Evolutionary conservation across 129 eudicot species (phyloP), one percentile per base, ranked within the genome.

Genomic region (Flaveria trinervia): DNA sequence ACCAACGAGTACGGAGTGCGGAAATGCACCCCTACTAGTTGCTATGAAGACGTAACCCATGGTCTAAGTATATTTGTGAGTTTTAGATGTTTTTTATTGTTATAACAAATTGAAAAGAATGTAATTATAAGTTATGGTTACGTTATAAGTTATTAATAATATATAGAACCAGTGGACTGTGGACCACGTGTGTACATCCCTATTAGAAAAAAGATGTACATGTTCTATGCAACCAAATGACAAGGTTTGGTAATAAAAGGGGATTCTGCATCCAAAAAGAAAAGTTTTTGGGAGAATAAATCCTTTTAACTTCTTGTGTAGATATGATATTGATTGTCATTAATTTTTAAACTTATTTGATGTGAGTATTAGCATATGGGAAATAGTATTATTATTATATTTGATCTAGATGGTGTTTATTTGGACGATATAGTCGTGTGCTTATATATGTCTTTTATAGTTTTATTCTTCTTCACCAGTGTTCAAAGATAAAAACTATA

Each of bases 251-350:
- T 79, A 62, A 62, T 22, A 36, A 36, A 46, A 3, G 12, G 39
- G 72, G 82, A 48, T 60, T 20, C 61, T 71, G 33, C 70, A 71
- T 70, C 64, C 65, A 60, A 70, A 30, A 17, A 44, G 45, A 28
- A 77, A 57, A 62, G 77, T 62, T 79, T 65, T 33, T 52, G 51
- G 73, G 68, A 57, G 51, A 62, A 65, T 72, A 36, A 61, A 8
- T 13, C 43, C 14, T 25, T 79, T 61, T 71, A 79, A 65, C 83
- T 72, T 72, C 62, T 72, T 49, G 30, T 72, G 66, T 71, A n/a
- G 65, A 79, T 61, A 45, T 25, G 59, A 17, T 56, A 52, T 45
- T 48, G 54, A 46, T 17, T 57, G 45, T 59, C 14, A 62, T 36
- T 41, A 36, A 5, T 49, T 3, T 46, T 39, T 48, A 45, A 48